Conservation (phyloP, 139 green algal genomes). For the Asterochloris erici region DNA sequence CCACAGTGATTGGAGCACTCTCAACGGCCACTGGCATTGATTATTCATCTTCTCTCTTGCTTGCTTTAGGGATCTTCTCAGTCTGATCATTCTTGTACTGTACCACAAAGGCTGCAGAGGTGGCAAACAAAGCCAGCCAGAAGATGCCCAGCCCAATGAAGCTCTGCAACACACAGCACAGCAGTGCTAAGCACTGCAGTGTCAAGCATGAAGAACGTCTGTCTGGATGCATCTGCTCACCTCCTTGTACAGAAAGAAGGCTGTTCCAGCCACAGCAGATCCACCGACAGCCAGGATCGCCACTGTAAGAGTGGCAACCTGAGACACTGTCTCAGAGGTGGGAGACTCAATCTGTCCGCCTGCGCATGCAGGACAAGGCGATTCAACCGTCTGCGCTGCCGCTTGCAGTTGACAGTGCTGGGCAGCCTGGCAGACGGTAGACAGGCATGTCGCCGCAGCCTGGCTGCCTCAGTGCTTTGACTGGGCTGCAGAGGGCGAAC, state of each 20-base stretch:
- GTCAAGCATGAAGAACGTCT: neutral
- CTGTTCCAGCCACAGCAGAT: slow-evolving; percentile 57
- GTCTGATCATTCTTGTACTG: slow-evolving; percentile 19
- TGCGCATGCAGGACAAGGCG: neutral
- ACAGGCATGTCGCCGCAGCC: neutral
- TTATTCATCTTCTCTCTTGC: neutral
- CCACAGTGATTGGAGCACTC: too few relatives aligned
- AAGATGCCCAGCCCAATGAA: slow-evolving; percentile 40
- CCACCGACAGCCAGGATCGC: slow-evolving; percentile 14
- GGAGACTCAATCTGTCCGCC: neutral
- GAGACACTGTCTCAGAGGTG: neutral
- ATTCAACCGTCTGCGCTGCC: neutral
- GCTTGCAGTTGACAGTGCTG: neutral
- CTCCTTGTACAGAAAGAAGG: slow-evolving; percentile 61
- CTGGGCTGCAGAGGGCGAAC: neutral
- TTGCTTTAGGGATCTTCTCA: neutral
- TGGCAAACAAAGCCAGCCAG: slow-evolving; percentile 39
- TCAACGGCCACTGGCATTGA: neutral
- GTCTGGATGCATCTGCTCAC: slow-evolving; percentile 8
- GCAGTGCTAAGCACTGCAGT: slow-evolving; percentile 1
- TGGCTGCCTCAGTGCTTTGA: neutral
- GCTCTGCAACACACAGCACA: slow-evolving; percentile 30
- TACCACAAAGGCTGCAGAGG: neutral
- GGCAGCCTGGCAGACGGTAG: neutral
- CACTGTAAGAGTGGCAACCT: slow-evolving; percentile 3